A percentile compares a stretch with the other conserved stretches of the same genome.
phyloP scores from a whole-genome alignment of 139 green algal genomes.

The Chlamydomonas schloesseri region DNA sequence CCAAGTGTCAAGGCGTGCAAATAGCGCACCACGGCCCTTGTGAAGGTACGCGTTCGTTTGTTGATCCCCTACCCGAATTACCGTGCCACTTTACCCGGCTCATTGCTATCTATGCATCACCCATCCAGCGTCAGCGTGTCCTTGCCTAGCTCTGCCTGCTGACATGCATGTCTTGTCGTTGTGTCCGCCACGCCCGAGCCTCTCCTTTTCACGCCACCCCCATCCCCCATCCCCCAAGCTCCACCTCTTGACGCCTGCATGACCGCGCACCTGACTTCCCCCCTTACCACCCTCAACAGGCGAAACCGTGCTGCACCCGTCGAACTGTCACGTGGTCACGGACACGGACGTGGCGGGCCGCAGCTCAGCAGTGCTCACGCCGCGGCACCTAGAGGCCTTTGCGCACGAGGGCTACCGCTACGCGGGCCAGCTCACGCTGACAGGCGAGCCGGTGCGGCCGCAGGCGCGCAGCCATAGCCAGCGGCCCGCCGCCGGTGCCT shows the following conservation, averaged over 20 bases:
- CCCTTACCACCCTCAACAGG: neutral
- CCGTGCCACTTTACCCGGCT: too few relatives aligned
- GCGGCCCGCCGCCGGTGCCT: too few relatives aligned
- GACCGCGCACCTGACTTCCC: too few relatives aligned
- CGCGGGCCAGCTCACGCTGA: slow-evolving; percentile 2
- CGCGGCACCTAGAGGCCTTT: slow-evolving; percentile 4
- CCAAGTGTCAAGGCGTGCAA: slow-evolving; percentile 7
- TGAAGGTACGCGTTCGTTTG: neutral
- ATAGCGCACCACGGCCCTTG: neutral
- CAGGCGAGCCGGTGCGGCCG: neutral
- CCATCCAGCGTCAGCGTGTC: too few relatives aligned
- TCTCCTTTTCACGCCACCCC: too few relatives aligned
- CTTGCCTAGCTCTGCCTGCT: too few relatives aligned
- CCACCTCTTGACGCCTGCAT: too few relatives aligned
- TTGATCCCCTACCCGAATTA: too few relatives aligned
- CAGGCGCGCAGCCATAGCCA: neutral
- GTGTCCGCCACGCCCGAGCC: too few relatives aligned
- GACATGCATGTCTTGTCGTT: too few relatives aligned
- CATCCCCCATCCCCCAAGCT: too few relatives aligned
- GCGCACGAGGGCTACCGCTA: slow-evolving; percentile 36
- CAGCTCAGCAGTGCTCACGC: neutral
- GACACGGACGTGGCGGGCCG: neutral
- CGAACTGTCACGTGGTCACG: slow-evolving; percentile 8
- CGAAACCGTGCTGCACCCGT: slow-evolving; percentile 17
- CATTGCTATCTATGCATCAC: too few relatives aligned